A percentile compares a stretch with the other conserved stretches of the same genome.
These are phyloP conservation scores for Heliocybe sulcata DNA, from an alignment of 1,284 basidiomycete species.

Conservation along the genomic window DNA sequence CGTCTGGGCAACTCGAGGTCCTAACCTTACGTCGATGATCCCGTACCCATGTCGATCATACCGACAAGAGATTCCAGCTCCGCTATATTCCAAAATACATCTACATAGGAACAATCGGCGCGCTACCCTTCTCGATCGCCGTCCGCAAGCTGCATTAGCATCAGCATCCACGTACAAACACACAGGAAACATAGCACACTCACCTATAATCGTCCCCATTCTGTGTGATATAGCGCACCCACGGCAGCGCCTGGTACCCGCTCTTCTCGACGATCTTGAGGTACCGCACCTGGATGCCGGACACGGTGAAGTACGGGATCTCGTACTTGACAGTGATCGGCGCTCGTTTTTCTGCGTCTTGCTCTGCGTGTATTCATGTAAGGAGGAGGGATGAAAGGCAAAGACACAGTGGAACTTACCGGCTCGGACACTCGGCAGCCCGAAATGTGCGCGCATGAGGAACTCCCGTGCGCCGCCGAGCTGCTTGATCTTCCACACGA, in stretches of 20 bases:
- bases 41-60: too few relatives aligned
- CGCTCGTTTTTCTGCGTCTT: conserved; percentile 83
- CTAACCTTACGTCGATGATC: too few relatives aligned
- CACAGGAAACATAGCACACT: conserved; percentile 8
- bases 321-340: conserved; percentile 98
- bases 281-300: conserved; percentile 95
- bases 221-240: conserved; percentile 92
- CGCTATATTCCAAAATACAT: background rate
- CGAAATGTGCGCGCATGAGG: conserved; percentile 95
- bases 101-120: conserved; percentile 54
- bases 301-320: conserved; percentile 97
- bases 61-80: too few relatives aligned
- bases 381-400: background rate
- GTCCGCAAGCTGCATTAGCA: conserved; percentile 52
- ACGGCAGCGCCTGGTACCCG: conserved; percentile 89
- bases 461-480: conserved; percentile 90
- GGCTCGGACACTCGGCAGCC: conserved; percentile 82
- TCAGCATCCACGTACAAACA: background rate
- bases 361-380: conserved; percentile 35
- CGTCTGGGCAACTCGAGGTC: too few relatives aligned
- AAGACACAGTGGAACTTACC: conserved; percentile 39
- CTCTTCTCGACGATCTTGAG: conserved; percentile 98
- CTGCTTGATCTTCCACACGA: conserved; percentile 98
- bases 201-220: conserved; percentile 96
- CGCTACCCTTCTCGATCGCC: conserved; percentile 69